Evolutionary conservation across 2,329 filamentous ascomycete genomes (phyloP).

Genomic region (Monilinia laxa): DNA sequence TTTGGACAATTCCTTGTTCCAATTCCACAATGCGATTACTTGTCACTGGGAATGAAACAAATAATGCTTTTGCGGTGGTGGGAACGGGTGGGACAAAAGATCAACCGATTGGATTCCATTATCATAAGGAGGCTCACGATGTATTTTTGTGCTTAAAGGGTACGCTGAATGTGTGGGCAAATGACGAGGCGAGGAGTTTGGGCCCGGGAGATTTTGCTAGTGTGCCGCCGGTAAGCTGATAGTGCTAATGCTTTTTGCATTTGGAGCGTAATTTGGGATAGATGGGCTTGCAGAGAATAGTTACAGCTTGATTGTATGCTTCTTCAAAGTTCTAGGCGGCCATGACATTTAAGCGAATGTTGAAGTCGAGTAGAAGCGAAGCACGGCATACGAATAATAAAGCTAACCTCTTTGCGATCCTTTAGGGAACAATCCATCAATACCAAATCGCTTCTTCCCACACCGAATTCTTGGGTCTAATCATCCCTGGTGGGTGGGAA

Average conservation of each 20-base stretch:
- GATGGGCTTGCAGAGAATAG: background rate
- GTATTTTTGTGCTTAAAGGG: constrained; percentile 58
- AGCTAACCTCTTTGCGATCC: background rate
- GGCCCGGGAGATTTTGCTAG: constrained; percentile 57
- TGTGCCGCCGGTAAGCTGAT: constrained; percentile 50
- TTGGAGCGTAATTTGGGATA: background rate
- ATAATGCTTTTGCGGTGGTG: constrained; percentile 36
- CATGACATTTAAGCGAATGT: background rate
- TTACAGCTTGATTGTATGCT: background rate
- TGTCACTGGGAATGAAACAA: constrained; percentile 36
- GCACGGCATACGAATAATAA: background rate
- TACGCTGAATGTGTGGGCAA: constrained; percentile 56
- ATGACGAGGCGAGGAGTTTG: constrained; percentile 54
- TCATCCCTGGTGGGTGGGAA: constrained; percentile 58
- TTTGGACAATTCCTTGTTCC: constrained; percentile 36
- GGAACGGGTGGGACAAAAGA: constrained; percentile 35
- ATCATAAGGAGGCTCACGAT: constrained; percentile 56
- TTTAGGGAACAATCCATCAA: constrained; percentile 53
- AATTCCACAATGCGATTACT: constrained; percentile 35
- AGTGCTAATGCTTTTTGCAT: constrained; percentile 21
- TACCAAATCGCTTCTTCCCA: constrained; percentile 55
- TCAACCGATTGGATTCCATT: constrained; percentile 51
- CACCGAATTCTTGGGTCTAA: constrained; percentile 54
- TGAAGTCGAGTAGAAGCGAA: background rate
- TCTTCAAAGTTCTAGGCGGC: background rate